These are phyloP conservation scores for Elaeis oleifera DNA, from an alignment of 202 grass and related monocot species.

Conservation along the genomic window DNA sequence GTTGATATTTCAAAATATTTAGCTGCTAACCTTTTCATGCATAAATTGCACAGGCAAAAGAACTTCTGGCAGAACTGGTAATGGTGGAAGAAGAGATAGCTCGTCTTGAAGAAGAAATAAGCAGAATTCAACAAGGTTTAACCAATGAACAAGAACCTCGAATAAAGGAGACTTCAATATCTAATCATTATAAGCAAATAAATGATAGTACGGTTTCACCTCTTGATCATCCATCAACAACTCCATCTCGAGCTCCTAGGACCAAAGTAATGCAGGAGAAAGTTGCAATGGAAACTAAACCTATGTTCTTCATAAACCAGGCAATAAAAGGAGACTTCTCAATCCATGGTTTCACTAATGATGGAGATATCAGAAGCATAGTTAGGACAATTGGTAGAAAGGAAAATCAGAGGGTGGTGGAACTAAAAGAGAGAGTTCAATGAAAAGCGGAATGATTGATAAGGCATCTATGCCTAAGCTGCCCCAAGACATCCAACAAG, in stretches of 20 bases:
- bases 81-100: slow-evolving; percentile 84
- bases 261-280: slow-evolving; percentile 18
- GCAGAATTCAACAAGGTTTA: slow-evolving; percentile 40
- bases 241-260: not conserved
- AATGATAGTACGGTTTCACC: not conserved
- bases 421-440: slow-evolving; percentile 24
- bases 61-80: slow-evolving; percentile 77
- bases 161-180: not conserved
- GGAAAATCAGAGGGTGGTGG: slow-evolving; percentile 7
- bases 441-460: slow-evolving; percentile 16
- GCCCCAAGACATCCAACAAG: slow-evolving; percentile 26
- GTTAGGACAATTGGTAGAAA: slow-evolving; percentile 18
- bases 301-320: slow-evolving; percentile 90
- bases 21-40: not conserved
- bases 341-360: slow-evolving; percentile 29
- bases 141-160: slow-evolving; percentile 10
- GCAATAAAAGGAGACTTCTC: slow-evolving; percentile 77
- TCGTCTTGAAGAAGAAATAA: slow-evolving; percentile 58
- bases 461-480: slow-evolving; percentile 18
- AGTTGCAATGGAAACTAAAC: slow-evolving; percentile 45
- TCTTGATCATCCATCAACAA: not conserved
- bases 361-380: slow-evolving; percentile 20
- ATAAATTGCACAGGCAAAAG: slow-evolving; percentile 40
- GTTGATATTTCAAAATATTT: too few species aligned
- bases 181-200: not conserved